These are phyloP conservation scores for Fusarium euwallaceae DNA, from an alignment of 2,329 filamentous ascomycete genomes.

Conservation along the genomic window DNA sequence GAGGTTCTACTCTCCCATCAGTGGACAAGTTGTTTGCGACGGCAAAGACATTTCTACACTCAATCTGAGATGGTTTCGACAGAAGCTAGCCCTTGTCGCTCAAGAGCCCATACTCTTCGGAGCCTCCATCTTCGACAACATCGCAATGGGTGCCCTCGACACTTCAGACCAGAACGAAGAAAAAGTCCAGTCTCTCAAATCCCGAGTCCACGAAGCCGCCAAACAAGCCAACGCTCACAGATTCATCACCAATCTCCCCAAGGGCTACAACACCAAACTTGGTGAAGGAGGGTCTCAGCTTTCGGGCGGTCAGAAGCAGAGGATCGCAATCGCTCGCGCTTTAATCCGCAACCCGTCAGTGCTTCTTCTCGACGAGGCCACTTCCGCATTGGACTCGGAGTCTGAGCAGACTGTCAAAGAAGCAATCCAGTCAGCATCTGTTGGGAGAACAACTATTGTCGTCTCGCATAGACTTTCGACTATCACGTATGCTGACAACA, in stretches of 20 bases:
- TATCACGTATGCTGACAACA: slow-evolving; percentile 45
- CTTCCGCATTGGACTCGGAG: slow-evolving; percentile 62
- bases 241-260: slow-evolving; percentile 60
- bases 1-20: slow-evolving; percentile 65
- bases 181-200: not conserved
- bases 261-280: slow-evolving; percentile 68
- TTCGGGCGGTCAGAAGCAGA: slow-evolving; percentile 64
- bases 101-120: slow-evolving; percentile 64
- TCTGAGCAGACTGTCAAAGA: slow-evolving; percentile 64
- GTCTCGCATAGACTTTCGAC: slow-evolving; percentile 72
- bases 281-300: slow-evolving; percentile 72
- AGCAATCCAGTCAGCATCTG: slow-evolving; percentile 64
- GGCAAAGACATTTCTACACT: slow-evolving; percentile 52
- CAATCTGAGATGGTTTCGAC: slow-evolving; percentile 61
- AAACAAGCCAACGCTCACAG: slow-evolving; percentile 58
- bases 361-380: slow-evolving; percentile 76
- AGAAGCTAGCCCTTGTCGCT: slow-evolving; percentile 61
- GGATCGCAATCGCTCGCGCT: slow-evolving; percentile 57
- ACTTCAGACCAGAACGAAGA: not conserved
- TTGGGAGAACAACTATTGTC: slow-evolving; percentile 66
- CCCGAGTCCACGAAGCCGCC: not conserved
- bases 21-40: slow-evolving; percentile 56
- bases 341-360: slow-evolving; percentile 60
- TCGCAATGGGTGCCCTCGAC: slow-evolving; percentile 3
- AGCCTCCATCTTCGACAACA: slow-evolving; percentile 58